These are phyloP conservation scores for Calonectria ilicicola DNA, from an alignment of 2,329 filamentous ascomycete species.

Conservation along the genomic window DNA sequence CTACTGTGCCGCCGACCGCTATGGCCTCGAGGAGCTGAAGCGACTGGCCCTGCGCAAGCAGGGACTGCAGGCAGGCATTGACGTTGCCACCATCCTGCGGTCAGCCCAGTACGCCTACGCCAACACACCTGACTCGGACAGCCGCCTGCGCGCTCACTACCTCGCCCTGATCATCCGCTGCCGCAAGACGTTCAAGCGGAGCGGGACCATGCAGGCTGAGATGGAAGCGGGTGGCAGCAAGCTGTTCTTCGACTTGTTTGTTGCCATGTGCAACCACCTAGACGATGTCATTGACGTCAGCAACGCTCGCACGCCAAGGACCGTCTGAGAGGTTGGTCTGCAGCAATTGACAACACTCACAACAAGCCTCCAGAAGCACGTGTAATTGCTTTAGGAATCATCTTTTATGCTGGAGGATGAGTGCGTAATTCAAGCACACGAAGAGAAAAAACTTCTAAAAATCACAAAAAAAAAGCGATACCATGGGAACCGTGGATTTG, in stretches of 20 bases:
- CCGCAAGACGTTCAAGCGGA: slow-evolving; percentile 97
- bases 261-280: slow-evolving; percentile 97
- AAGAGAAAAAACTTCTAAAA: neutral
- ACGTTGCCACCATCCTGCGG: slow-evolving; percentile 90
- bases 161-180: slow-evolving; percentile 97
- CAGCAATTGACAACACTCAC: slow-evolving; percentile 21
- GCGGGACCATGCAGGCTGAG: slow-evolving; percentile 98
- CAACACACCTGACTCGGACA: slow-evolving; percentile 93
- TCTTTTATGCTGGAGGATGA: slow-evolving; percentile 35
- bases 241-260: slow-evolving; percentile 98
- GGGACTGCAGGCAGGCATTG: slow-evolving; percentile 91
- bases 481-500: slow-evolving; percentile 34
- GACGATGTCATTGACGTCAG: slow-evolving; percentile 93
- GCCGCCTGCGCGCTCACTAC: slow-evolving; percentile 94
- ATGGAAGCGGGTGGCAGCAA: slow-evolving; percentile 93
- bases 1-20: slow-evolving; percentile 92
- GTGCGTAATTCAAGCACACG: slow-evolving; percentile 32
- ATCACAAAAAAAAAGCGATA: slow-evolving; percentile 37
- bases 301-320: slow-evolving; percentile 72
- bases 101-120: slow-evolving; percentile 96
- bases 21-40: slow-evolving; percentile 93
- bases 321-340: slow-evolving; percentile 57
- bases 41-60: slow-evolving; percentile 92
- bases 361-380: slow-evolving; percentile 38
- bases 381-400: slow-evolving; percentile 34